Evolutionary conservation across 2,329 filamentous ascomycete genomes (phyloP).

Genomic region (Didymella arachidicola): DNA sequence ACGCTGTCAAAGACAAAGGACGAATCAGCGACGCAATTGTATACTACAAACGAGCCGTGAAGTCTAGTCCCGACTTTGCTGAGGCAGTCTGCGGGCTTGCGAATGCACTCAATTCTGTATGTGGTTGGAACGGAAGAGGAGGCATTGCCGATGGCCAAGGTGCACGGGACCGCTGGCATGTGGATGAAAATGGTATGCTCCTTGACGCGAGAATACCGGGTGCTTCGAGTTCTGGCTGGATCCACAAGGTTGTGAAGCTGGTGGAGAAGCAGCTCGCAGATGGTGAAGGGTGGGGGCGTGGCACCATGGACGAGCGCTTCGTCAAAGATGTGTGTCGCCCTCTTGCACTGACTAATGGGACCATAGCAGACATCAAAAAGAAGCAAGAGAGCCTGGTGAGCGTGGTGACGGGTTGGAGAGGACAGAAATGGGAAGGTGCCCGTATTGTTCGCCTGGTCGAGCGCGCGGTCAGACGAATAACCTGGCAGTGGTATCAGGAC

Average conservation of each 20-base stretch:
- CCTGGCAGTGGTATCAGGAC: slow-evolving; percentile 89
- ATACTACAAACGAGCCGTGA: slow-evolving; percentile 90
- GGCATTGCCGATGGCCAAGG: slow-evolving; percentile 79
- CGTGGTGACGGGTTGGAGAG: slow-evolving; percentile 65
- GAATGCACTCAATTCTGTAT: slow-evolving; percentile 95
- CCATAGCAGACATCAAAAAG: slow-evolving; percentile 43
- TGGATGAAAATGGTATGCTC: slow-evolving; percentile 83
- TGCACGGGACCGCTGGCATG: slow-evolving; percentile 88
- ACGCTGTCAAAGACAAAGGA: slow-evolving; percentile 96
- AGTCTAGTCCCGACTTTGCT: slow-evolving; percentile 92
- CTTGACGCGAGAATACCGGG: slow-evolving; percentile 71
- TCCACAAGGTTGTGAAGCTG: slow-evolving; percentile 88
- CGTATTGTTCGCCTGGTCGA: slow-evolving; percentile 84
- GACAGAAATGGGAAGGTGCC: slow-evolving; percentile 86
- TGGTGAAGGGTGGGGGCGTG: slow-evolving; percentile 84
- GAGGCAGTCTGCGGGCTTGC: slow-evolving; percentile 96
- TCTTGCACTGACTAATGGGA: slow-evolving; percentile 51
- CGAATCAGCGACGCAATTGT: slow-evolving; percentile 88
- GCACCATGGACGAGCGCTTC: slow-evolving; percentile 62
- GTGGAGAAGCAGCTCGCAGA: slow-evolving; percentile 87
- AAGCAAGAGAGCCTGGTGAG: slow-evolving; percentile 49
- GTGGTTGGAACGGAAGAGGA: slow-evolving; percentile 89
- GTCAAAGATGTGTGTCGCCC: slow-evolving; percentile 57
- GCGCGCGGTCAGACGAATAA: slow-evolving; percentile 77
- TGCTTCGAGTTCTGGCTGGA: slow-evolving; percentile 75